Evolutionary conservation across 331 rosid species (phyloP).

Genomic region (Prunus yedoensis): DNA sequence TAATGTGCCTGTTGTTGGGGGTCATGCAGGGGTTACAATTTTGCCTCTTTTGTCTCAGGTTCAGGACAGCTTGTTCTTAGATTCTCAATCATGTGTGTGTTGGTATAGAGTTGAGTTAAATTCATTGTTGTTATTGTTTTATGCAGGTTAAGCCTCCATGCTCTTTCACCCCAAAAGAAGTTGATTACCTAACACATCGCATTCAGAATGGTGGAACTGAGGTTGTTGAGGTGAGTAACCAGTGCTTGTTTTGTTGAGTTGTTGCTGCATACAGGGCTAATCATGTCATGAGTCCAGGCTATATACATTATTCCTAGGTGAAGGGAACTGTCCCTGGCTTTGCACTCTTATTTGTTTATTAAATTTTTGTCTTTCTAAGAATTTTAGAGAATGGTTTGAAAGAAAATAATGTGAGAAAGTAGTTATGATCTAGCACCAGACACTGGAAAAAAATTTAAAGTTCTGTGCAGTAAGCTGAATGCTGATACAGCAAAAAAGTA

Average conservation of each 20-base stretch:
- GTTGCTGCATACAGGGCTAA: not conserved
- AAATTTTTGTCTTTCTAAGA: not conserved
- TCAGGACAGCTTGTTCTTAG: constrained; percentile 6
- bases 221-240: constrained; percentile 82
- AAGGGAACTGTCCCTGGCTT: not conserved
- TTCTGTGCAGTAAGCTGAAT: not conserved
- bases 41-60: constrained; percentile 98
- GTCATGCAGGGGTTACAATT: constrained; percentile 94
- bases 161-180: constrained; percentile 73
- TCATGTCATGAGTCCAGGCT: not conserved
- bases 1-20: constrained; percentile 95
- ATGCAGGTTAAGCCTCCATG: constrained; percentile 89
- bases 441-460: not conserved
- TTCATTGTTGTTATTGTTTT: constrained; percentile 8
- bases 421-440: not conserved
- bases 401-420: too few species aligned
- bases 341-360: not conserved
- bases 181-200: constrained; percentile 75
- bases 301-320: not conserved
- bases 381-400: not conserved
- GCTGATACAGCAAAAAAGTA: not conserved
- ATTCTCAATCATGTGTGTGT: not conserved
- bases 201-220: constrained; percentile 99
- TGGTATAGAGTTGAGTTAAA: not conserved
- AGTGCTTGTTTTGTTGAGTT: not conserved